Percentiles rank a stretch among this genome's conserved stretches.
Evolutionary conservation across 2,329 filamentous ascomycete species (phyloP).

Genomic region (Cercospora sojina): DNA sequence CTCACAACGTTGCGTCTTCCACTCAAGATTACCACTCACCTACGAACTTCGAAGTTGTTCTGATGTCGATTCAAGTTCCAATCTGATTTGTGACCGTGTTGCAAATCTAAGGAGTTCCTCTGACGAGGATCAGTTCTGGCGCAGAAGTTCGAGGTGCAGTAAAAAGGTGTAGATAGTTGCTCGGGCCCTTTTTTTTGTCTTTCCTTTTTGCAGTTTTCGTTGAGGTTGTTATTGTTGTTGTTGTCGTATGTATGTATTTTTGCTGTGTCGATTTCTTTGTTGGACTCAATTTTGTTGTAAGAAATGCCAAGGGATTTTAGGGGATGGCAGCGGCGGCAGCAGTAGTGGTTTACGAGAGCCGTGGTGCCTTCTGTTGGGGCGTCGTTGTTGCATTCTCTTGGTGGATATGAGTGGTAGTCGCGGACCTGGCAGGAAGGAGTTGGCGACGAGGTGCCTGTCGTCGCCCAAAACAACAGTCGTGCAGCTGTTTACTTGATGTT

Average conservation of each 20-base stretch:
- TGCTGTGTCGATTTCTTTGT: neutral
- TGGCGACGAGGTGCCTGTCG: neutral
- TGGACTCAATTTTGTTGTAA: neutral
- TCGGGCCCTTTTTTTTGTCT: neutral
- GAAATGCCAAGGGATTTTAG: neutral
- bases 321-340: neutral
- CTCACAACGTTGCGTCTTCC: neutral
- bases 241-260: neutral
- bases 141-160: neutral
- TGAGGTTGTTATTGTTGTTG: no score
- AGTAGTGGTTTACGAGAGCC: neutral
- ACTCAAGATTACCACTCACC: neutral
- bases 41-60: neutral
- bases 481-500: neutral
- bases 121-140: neutral
- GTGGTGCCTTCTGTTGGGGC: neutral
- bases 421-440: neutral
- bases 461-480: neutral
- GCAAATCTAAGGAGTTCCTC: neutral
- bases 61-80: neutral
- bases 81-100: no score
- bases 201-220: neutral
- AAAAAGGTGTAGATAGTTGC: neutral
- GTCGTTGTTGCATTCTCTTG: neutral
- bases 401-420: neutral